Percentiles rank a stretch among this genome's conserved stretches.
Evolutionary conservation across 139 green algal species (phyloP).

Genomic region (Deuterostichococcus epilithicus): DNA sequence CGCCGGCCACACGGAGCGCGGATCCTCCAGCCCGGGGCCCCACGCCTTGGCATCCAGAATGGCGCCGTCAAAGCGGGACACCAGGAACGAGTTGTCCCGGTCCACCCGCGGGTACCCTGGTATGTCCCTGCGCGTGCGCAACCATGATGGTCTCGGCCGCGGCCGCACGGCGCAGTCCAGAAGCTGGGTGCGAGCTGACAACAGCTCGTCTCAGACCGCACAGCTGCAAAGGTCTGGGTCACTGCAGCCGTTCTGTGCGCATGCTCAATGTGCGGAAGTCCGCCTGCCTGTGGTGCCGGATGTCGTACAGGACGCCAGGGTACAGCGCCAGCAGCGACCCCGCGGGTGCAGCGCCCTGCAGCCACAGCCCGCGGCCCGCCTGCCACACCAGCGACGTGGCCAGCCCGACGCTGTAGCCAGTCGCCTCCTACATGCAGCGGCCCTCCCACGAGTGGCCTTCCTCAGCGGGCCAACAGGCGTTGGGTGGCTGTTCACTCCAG

Average conservation of each 20-base stretch:
- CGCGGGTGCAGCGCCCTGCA: constrained; percentile 17
- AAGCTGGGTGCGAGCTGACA: no score
- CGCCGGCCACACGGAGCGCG: not conserved
- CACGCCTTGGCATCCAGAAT: constrained; percentile 60
- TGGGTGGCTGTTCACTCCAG: no score
- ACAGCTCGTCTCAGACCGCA: no score
- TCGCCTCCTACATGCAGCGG: not conserved
- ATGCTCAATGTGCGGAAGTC: no score
- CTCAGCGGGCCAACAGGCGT: no score
- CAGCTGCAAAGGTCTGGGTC: no score
- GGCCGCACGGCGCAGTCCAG: no score
- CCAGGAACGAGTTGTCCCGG: constrained; percentile 45
- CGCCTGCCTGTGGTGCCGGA: constrained; percentile 27
- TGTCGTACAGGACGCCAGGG: constrained; percentile 56
- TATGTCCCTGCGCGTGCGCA: constrained; percentile 51
- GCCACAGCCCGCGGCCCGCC: constrained; percentile 31
- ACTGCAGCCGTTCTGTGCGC: no score
- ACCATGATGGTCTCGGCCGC: no score
- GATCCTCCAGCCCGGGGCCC: constrained; percentile 18
- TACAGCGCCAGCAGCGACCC: constrained; percentile 61
- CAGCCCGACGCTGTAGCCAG: not conserved
- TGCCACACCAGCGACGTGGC: not conserved
- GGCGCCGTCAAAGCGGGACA: constrained; percentile 55
- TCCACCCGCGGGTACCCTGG: constrained; percentile 58
- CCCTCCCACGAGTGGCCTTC: no score